These are phyloP conservation scores for Tylopilus cervinicoccineus DNA, from an alignment of 768 basidiomycete species.

Conservation along the genomic window DNA sequence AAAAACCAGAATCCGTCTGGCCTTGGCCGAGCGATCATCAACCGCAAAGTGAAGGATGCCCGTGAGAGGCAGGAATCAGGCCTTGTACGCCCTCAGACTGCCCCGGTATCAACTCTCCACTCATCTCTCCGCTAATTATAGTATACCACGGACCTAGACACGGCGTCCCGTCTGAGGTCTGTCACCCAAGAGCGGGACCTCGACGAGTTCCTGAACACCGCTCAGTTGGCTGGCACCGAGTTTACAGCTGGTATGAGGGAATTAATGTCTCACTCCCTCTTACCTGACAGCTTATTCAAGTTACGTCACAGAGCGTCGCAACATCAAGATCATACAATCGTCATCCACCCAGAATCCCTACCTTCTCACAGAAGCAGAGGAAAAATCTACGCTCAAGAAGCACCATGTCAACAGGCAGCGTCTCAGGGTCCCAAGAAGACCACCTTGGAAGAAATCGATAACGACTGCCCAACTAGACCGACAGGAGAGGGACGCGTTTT, in stretches of 20 bases:
- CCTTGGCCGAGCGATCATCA: constrained; percentile 93
- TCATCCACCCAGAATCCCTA: constrained; percentile 71
- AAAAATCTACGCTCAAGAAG: constrained; percentile 65
- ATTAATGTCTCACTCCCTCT: not conserved
- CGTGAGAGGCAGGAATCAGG: constrained; percentile 42
- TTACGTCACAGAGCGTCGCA: constrained; percentile 56
- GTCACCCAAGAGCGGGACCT: constrained; percentile 95
- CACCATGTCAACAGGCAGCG: constrained; percentile 71
- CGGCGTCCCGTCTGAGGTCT: constrained; percentile 70
- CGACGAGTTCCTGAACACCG: constrained; percentile 93
- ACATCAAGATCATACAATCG: constrained; percentile 72
- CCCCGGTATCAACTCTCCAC: not conserved
- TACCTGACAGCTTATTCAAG: constrained; percentile 5
- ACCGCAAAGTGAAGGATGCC: constrained; percentile 57
- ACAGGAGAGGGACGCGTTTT: constrained; percentile 85
- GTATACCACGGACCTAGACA: constrained; percentile 76
- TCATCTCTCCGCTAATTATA: constrained; percentile 25
- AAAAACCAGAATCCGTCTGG: constrained; percentile 72
- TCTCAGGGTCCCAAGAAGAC: constrained; percentile 85
- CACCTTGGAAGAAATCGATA: constrained; percentile 83
- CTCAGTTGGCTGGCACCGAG: constrained; percentile 90
- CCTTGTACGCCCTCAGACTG: constrained; percentile 45
- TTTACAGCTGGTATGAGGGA: constrained; percentile 81
- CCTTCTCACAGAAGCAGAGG: constrained; percentile 79
- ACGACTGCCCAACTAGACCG: constrained; percentile 75